Percentiles rank a stretch among this genome's conserved stretches.
Evolutionary conservation across 1,284 basidiomycete genomes (phyloP).

Genomic region (Trichosporon sp.): DNA sequence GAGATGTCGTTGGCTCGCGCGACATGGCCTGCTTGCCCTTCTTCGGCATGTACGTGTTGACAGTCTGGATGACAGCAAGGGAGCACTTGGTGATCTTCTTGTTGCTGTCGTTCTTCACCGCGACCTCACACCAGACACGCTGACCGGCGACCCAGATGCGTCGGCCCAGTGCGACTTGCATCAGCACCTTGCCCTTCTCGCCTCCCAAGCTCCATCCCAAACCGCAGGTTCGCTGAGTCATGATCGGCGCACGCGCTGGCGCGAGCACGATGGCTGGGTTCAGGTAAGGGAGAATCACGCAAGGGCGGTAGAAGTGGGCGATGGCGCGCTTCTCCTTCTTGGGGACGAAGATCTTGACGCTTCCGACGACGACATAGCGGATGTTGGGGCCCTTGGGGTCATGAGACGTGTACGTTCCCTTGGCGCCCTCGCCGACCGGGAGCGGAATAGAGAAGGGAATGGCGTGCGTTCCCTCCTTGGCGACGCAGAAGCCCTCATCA

Average conservation of each 20-base stretch:
- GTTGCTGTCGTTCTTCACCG: constrained; percentile 66
- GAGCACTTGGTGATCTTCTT: constrained; percentile 65
- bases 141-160: constrained; percentile 82
- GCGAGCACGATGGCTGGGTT: constrained; percentile 62
- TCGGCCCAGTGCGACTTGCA: constrained; percentile 69
- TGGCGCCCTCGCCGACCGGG: constrained; percentile 63
- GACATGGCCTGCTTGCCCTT: constrained; percentile 49
- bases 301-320: constrained; percentile 84
- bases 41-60: constrained; percentile 59
- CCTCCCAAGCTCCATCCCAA: constrained; percentile 57
- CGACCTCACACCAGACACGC: constrained; percentile 64
- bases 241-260: constrained; percentile 59
- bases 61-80: constrained; percentile 65
- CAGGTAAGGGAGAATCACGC: constrained; percentile 75
- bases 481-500: constrained; percentile 63
- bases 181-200: constrained; percentile 62
- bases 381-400: constrained; percentile 57
- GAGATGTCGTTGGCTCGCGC: constrained; percentile 35
- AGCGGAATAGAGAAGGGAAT: constrained; percentile 76
- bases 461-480: constrained; percentile 62
- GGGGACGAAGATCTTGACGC: constrained; percentile 71
- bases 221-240: constrained; percentile 57
- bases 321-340: constrained; percentile 63
- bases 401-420: constrained; percentile 61
- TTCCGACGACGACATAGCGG: constrained; percentile 78